Evolutionary conservation across 1,139 yeast species (phyloP), one percentile per base, ranked within the genome.

Genomic region (Geotrichum bryndzae): DNA sequence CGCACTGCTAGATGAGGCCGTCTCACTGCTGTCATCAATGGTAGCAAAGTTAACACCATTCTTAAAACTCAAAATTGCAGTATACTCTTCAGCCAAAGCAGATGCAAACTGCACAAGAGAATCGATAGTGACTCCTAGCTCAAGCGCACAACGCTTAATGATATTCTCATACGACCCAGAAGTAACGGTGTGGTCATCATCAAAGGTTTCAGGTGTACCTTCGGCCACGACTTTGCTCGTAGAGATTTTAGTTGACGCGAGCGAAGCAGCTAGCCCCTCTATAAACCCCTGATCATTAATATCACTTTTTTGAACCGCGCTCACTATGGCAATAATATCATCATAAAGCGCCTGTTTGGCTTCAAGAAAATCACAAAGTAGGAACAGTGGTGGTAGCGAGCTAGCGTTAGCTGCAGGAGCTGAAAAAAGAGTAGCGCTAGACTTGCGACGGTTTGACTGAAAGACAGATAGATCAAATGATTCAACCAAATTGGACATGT

Each of bases 311-410:
- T 89, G 96, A 0, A 90, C 80, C 33, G 87, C 83, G 80, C 88
- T 82, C 33, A 88, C 79, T 18, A 90, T 78, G 35, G 82, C 81
- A 7, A 85, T 78, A 52, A 87, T 77, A 5, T 81, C 74, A 66
- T 88, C 86, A 72, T 90, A 94, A 53, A 89, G 74, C 25, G 83
- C 80, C 70, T 90, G 97, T 69, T 90, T 91, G 57, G 82, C 77
- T 65, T 87, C 88, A 70, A 87, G 83, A 71, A 89, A 90, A 60
- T 90, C 96, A 48, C 86, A 79, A 11, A 90, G 81, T 23, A 87
- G 79, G 0, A 90, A 87, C 67, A 86, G 81, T 59, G 84, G 84
- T 41, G 68, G 63, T 33, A 64, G 56, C 1, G 65, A 61, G 3
- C 66, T 51, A 15, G 56, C 3, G 22, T 18, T 56, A 31, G 45